Evolutionary conservation across 129 eudicot species (phyloP).

Genomic region (Arctium lappa): DNA sequence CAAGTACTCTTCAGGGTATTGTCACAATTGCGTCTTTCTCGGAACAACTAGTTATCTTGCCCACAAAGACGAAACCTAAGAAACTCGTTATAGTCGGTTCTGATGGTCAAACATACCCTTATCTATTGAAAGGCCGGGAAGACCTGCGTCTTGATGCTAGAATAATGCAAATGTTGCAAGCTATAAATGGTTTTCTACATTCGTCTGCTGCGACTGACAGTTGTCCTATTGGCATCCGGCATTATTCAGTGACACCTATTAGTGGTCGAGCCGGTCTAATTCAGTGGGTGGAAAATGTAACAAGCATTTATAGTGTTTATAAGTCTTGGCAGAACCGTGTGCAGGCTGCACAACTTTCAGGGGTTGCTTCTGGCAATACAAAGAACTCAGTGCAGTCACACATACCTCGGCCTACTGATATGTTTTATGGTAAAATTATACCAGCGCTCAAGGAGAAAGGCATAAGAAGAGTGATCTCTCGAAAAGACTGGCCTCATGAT

Average conservation of each 20-base stretch:
- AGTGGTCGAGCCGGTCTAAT: conserved; percentile 98
- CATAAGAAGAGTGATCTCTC: conserved; percentile 88
- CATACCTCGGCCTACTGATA: conserved; percentile 92
- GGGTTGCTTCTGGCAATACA: conserved; percentile 46
- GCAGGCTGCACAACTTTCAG: conserved; percentile 74
- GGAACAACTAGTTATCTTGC: conserved; percentile 65
- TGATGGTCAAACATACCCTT: conserved; percentile 84
- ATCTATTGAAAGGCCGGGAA: conserved; percentile 92
- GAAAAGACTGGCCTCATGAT: conserved; percentile 99
- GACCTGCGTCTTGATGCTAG: conserved; percentile 99
- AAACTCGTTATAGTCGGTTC: conserved; percentile 85
- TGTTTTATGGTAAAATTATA: conserved; percentile 97
- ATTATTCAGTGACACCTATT: conserved; percentile 95
- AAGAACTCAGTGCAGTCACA: conserved; percentile 61
- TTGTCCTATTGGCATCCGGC: conserved; percentile 56
- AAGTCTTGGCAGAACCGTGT: conserved; percentile 93
- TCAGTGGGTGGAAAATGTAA: conserved; percentile 98
- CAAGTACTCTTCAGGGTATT: conserved; percentile 62
- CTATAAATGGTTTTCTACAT: conserved; percentile 76
- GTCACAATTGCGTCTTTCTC: conserved; percentile 87
- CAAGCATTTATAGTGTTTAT: conserved; percentile 82
- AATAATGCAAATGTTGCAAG: conserved; percentile 96
- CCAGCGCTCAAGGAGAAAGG: conserved; percentile 99
- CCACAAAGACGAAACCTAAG: conserved; percentile 97
- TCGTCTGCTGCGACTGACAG: conserved; percentile 52